Conservation (phyloP, 1,139 yeast genomes). For the Diutina neorugosa region DNA sequence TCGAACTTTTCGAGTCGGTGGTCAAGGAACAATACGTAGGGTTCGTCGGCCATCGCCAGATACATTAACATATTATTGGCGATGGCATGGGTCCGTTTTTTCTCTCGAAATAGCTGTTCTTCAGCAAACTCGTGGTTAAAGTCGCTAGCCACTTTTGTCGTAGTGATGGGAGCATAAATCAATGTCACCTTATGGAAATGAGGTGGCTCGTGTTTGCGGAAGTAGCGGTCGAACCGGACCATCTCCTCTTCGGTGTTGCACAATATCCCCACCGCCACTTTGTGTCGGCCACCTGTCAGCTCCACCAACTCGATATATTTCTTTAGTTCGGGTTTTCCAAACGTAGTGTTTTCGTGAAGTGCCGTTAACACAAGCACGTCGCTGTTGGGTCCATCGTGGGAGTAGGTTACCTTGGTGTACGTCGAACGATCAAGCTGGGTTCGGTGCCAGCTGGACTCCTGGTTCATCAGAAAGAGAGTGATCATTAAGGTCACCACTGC, state of each 20-base stretch:
- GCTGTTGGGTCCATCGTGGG: neutral
- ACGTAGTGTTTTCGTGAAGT: neutral
- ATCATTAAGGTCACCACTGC: neutral
- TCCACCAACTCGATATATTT: neutral
- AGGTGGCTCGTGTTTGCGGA: neutral
- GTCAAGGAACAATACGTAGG: conserved; percentile 31
- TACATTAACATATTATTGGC: conserved; percentile 1
- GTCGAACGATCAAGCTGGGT: neutral
- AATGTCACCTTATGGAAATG: neutral
- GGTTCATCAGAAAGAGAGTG: neutral
- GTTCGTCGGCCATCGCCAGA: conserved; percentile 7
- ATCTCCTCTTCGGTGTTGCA: neutral
- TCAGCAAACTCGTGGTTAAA: neutral
- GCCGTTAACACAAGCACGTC: neutral
- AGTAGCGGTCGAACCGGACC: neutral
- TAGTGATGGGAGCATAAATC: neutral
- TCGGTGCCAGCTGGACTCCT: neutral
- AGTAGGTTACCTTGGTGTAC: neutral
- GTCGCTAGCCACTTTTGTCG: neutral
- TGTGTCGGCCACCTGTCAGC: neutral
- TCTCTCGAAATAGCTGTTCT: neutral
- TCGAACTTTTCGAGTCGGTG: conserved; percentile 26
- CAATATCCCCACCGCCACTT: neutral
- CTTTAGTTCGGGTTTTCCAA: neutral
- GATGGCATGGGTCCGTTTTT: neutral